Evolutionary conservation across 345 rosid species (phyloP), one percentile per base, ranked within the genome.

Genomic region (Clarkia xantiana): DNA sequence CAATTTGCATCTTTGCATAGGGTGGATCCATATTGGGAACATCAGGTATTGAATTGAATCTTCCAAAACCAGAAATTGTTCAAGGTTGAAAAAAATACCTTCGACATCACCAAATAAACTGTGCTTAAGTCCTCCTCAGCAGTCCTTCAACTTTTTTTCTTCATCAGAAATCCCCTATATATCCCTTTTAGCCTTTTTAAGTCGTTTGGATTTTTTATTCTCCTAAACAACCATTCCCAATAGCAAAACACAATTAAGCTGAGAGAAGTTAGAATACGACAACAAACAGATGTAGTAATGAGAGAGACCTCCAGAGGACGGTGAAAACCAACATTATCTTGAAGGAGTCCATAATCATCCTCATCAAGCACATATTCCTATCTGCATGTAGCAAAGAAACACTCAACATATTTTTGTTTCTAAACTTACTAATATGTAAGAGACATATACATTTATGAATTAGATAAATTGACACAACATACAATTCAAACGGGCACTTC

Each of bases 341-440:
- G 79, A 39, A 91, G 89, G 19, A 91, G 94, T 57, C 78, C 86
- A 51, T 91, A 91, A 52, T 91, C 98, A 54, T 91, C 98, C 66
- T 91, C 98, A 59, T 86, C 98, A 52, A 91, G 98, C 44, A 68
- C 81, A 59, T 80, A 84, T 49, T 72, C 97, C 60, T 75, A 84
- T 66, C 98, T 91, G 40, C 4, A 18, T 20, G 22, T 41, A 42
- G 10, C 2, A 23, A 10, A 23, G 40, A 57, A 36, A 14, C 38
- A 49, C 18, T 7, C n/a, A n/a, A n/a, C n/a, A n/a, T n/a, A n/a
- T n/a, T n/a, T n/a, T n/a, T n/a, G n/a, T n/a, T n/a, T n/a, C n/a
- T n/a, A n/a, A n/a, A n/a, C n/a, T n/a, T n/a, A n/a, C n/a, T n/a
- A n/a, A n/a, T n/a, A n/a, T n/a, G n/a, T n/a, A n/a, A n/a, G n/a